A percentile compares a stretch with the other conserved stretches of the same genome.
These are phyloP conservation scores for Globisporangium cederbergense DNA, from an alignment of 352 stramenopile species.

Conservation along the genomic window DNA sequence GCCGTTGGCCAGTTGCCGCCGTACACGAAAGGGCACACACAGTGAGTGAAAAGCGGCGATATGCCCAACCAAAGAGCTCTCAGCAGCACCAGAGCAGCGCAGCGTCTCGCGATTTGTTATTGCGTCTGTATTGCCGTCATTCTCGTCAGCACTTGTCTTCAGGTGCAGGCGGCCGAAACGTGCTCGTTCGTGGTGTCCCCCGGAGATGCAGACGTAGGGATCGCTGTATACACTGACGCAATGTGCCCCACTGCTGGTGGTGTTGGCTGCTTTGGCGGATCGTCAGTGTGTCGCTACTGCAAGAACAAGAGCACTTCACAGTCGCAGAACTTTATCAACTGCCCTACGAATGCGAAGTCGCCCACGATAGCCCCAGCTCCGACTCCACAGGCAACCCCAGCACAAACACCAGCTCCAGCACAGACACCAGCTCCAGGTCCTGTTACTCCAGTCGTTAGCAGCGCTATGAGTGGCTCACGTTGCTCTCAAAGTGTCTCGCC, in stretches of 20 bases:
- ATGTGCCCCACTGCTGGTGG: not conserved
- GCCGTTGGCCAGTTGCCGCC: no score
- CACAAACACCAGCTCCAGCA: not conserved
- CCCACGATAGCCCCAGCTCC: not conserved
- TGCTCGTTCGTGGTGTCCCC: constrained; percentile 12
- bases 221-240: constrained; percentile 11
- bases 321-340: constrained; percentile 18
- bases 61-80: not conserved
- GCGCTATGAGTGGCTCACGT: not conserved
- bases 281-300: constrained; percentile 19
- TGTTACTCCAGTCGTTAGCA: not conserved
- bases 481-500: constrained; percentile 10
- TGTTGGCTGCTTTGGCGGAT: constrained; percentile 10
- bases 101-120: not conserved
- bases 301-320: constrained; percentile 15
- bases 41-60: not conserved
- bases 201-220: constrained; percentile 13
- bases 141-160: not conserved
- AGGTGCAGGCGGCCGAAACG: not conserved
- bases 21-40: no score
- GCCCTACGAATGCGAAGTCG: not conserved
- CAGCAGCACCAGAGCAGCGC: no score
- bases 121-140: not conserved
- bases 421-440: not conserved
- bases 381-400: not conserved